Base-by-base conservation (phyloP, 2,329 filamentous ascomycete genomes). In the Lecanicillium sp. region DNA sequence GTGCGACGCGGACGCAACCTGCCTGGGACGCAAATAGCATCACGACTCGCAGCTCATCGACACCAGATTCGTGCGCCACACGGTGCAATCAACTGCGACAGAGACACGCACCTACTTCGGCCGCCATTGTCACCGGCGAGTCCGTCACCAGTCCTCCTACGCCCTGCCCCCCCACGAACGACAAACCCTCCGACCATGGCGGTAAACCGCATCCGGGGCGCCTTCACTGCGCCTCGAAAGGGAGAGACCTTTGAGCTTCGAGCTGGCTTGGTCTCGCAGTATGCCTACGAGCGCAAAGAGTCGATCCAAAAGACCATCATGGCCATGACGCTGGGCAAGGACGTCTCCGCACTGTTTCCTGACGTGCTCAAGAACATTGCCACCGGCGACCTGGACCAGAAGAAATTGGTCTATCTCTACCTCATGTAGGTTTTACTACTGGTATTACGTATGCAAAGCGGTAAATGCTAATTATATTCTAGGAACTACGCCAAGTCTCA, bases 401-500 rank as follows among this genome's bases (percentile, higher is more conserved):
- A 98, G 78, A 98, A 98, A 72, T 84, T 98, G 49, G 92, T 98
- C 14, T 98, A 98, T 58, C 73, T 98, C 34, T 98, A 98, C 60
- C 71, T 98, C 44, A 98, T 98, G 92, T 94, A 64, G 52, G 79
- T 61, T 25, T 25, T 25, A 7, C 6, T 25, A 11, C 22, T 11
- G 7, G 7, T 11, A 25, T 25, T 25, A 13, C 17, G 25, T 17
- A 7, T 31, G 7, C 6, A 17, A 6, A 31, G n/a, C 15, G n/a
- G 8, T 31, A 6, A 7, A n/a, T 8, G 5, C 29, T 4, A 20
- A n/a, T 11, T 7, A 11, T 25, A 12, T 29, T 20, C 33, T 41
- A 95, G 88, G 88, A 98, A 98, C 65, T 98, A 98, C 65, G 92
- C 92, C 54, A 98, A 98, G 71, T 95, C 90, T 49, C 92, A 98